Base-by-base conservation (phyloP, 768 basidiomycete species). In the Nidula microcarpa region DNA sequence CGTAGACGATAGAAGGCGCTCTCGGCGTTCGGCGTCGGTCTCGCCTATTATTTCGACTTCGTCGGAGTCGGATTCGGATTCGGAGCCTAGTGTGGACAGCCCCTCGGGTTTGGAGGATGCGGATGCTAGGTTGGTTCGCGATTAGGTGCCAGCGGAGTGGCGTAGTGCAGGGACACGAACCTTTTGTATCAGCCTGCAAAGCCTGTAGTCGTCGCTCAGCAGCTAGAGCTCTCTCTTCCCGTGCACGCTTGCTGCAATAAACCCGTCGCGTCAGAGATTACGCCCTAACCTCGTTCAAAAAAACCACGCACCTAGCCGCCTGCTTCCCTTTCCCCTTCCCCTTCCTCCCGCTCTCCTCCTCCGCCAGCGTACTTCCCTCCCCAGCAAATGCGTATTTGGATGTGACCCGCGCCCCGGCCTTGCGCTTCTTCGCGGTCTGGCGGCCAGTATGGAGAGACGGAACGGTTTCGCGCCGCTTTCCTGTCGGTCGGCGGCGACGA, bases 221-320 rank as follows among this genome's bases (percentile, higher is more conserved):
- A n/a, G 90, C 91, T 35, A 83, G 57, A 1, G 89, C 90, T 52
- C 90, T 78, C 63, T 90, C 88, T 58, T 90, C 89, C 54, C 90
- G 72, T 11, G 89, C 91, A 33, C 86, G 78, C 64, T 90, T 90
- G 64, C 91, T 94, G 8, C 8, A 8, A 43, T 14, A n/a, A 37
- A 23, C 33, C 1, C 48, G 8, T 41, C 8, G 16, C 37, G 13
- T 17, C 11, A 41, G 16, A 41, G 2, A 16, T 51, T 51, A 9
- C 23, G 4, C 4, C 23, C 23, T 18, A 35, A 1, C 32, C 4
- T 44, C 11, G 9, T 32, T 10, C 33, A 14, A 18, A 3, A 16
- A 5, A 34, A 11, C 14, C 52, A 57, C 72, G 18, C 51, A 85
- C 88, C 87, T 90, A 36, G 65, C 69, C 11, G 88, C 89, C 57